A percentile compares a stretch with the other conserved stretches of the same genome.
These are phyloP conservation scores for Dendrocalamus latiflorus DNA, from an alignment of 202 grass and related monocot genomes.

Conservation along the genomic window DNA sequence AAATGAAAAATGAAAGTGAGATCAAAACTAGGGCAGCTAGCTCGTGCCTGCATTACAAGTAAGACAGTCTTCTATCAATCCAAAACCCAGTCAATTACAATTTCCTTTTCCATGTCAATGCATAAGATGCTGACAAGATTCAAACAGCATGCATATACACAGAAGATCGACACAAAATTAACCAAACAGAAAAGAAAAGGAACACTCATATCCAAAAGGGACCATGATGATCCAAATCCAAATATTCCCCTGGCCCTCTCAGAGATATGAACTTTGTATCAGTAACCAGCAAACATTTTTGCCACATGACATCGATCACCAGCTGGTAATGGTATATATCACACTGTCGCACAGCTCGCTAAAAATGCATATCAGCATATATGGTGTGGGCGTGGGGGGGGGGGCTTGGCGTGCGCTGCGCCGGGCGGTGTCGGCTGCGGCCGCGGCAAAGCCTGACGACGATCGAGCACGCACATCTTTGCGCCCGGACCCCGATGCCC, in stretches of 20 bases:
- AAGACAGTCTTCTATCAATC: background rate
- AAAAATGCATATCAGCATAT: background rate
- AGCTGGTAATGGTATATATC: background rate
- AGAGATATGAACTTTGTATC: background rate
- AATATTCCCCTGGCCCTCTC: slow-evolving; percentile 34
- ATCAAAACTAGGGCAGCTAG: background rate
- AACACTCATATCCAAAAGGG: slow-evolving; percentile 6
- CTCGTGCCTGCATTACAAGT: background rate
- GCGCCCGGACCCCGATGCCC: background rate
- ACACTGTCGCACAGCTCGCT: background rate
- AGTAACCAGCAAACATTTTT: background rate
- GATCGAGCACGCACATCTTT: slow-evolving; percentile 14
- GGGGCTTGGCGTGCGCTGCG: slow-evolving; percentile 37
- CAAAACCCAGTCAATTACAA: background rate
- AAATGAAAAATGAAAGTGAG: background rate
- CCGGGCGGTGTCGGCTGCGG: slow-evolving; percentile 33
- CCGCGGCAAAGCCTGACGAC: slow-evolving; percentile 38
- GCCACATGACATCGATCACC: background rate
- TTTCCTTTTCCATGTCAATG: background rate
- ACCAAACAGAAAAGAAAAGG: background rate
- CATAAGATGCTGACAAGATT: background rate
- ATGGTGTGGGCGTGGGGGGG: background rate
- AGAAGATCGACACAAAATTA: background rate
- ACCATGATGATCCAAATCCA: slow-evolving; percentile 37
- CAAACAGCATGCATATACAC: background rate